Evolutionary conservation across 2,329 filamentous ascomycete genomes (phyloP), one percentile per base, ranked within the genome.

Genomic region (Scytalidium lignicola): DNA sequence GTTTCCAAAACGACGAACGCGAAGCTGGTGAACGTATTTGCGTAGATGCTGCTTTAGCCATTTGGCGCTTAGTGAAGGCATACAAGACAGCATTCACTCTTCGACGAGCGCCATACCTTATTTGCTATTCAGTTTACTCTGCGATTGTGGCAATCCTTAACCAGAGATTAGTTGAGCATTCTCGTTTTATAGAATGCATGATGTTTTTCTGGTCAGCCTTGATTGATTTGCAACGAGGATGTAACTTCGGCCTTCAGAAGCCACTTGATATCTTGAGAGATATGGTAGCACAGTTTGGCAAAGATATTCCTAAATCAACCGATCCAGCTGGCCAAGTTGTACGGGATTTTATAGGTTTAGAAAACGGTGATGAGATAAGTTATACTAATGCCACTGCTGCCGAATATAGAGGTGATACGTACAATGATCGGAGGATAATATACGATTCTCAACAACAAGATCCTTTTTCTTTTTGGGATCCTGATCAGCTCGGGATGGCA

Each of bases 81-180:
- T 74, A 72, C 46, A 63, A 67, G 29, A 58, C 63, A 1, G 62
- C 64, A 0, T 71, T 72, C 39, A 68, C 67, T 0, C 59, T 73
- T 0, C 62, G 67, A 2, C 62, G 65, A 2, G 69, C 69, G 0
- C 67, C 67, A 1, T 72, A 71, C 55, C 47, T 72, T 3, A 59
- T 72, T 5, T 68, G 66, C 18, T 72, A 72, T 43, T 66, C 68
- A 8, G 58, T 70, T 2, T 72, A 72, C 32, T 37, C 32, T 13
- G 32, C 32, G 32, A 13, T 37, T 8, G 49, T 55, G n/a, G 51
- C 58, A 20, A 65, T 66, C 17, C 61, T 66, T 1, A 61, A 58
- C 13, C 64, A 64, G 22, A 63, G 65, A 41, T 58, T 60, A 12
- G 54, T 61, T 12, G 60, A 64, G 20, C 55, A 63, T 15, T 63